Evolutionary conservation across 306 rosid species (phyloP).

Genomic region (Fagus crenata): DNA sequence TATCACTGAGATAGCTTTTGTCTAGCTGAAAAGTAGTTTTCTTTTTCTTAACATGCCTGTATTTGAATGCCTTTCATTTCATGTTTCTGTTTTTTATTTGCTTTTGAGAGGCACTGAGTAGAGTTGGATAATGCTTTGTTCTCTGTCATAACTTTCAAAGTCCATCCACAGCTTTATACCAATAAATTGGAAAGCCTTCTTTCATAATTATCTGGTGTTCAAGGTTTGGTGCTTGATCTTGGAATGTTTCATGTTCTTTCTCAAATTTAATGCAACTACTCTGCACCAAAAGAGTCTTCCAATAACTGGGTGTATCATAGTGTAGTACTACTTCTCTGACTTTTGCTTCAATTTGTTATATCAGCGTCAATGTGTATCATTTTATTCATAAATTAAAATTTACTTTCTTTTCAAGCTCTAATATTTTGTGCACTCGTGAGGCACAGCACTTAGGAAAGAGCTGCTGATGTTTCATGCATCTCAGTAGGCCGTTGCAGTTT

Average conservation of each 20-base stretch:
- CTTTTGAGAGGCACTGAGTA: constrained; percentile 43
- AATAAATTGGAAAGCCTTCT: constrained; percentile 53
- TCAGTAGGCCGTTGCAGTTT: neutral
- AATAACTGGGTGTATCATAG: neutral
- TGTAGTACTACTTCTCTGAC: neutral
- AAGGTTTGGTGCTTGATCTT: constrained; percentile 22
- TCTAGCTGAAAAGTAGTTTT: constrained; percentile 50
- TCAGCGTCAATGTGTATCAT: neutral
- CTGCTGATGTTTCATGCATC: neutral
- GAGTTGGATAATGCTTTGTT: constrained; percentile 36
- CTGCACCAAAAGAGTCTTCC: constrained; percentile 15
- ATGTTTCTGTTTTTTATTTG: constrained; percentile 45
- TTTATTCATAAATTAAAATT: neutral
- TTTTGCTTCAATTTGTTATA: neutral
- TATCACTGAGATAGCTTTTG: constrained; percentile 49
- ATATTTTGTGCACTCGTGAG: neutral
- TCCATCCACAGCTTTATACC: constrained; percentile 40
- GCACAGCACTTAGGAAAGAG: neutral
- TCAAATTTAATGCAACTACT: constrained; percentile 16
- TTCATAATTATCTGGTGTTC: constrained; percentile 37
- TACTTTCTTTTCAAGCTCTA: neutral
- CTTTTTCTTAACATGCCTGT: constrained; percentile 51
- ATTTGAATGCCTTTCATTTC: constrained; percentile 51
- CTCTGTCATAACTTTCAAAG: constrained; percentile 20
- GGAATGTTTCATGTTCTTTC: constrained; percentile 15